Base-by-base conservation (phyloP, 371 early-diverging fungal species). In the Parasitella parasitica region DNA sequence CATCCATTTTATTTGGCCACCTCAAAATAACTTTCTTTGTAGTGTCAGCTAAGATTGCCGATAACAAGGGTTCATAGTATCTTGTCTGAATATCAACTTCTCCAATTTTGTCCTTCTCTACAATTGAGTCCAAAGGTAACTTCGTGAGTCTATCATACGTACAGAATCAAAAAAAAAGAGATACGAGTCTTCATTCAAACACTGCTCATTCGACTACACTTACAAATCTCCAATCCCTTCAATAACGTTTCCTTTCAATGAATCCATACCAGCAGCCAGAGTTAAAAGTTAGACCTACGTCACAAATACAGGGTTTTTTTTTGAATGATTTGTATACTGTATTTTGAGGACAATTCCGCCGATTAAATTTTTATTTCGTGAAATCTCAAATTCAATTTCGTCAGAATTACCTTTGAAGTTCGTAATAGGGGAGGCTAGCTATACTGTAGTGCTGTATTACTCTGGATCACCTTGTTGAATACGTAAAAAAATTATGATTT, bases 41-140 rank as follows among this genome's bases (percentile, higher is more conserved):
- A 16, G n/a, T 58, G 51, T 57, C 54, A 4, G 64, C 52, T n/a
- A 57, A 55, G 30, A 62, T 62, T 18, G 26, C 13, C 18, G 62
- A 64, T 46, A 70, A 32, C 50, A 70, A 58, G 1, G 62, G 57
- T 18, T 64, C 70, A 65, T 62, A 70, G 52, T 58, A 65, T 54
- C 53, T 57, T 1, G 65, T 54, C 39, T 65, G 70, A 28, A 65
- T 35, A 20, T 62, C 70, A 9, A 62, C 59, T 65, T 70, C 65
- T 6, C 65, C 65, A 52, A 70, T 24, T 58, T 70, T 57, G 56
- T 65, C 50, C 62, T 55, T 61, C 9, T 62, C 62, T 16, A 54
- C 54, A 15, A 68, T 41, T 5, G 54, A 18, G 51, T 59, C 35
- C 41, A 39, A 39, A 7, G 41, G 41, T 18, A 39, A 39, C 7